Base-by-base conservation (phyloP, 345 rosid genomes). In the Gossypium ekmanianum region DNA sequence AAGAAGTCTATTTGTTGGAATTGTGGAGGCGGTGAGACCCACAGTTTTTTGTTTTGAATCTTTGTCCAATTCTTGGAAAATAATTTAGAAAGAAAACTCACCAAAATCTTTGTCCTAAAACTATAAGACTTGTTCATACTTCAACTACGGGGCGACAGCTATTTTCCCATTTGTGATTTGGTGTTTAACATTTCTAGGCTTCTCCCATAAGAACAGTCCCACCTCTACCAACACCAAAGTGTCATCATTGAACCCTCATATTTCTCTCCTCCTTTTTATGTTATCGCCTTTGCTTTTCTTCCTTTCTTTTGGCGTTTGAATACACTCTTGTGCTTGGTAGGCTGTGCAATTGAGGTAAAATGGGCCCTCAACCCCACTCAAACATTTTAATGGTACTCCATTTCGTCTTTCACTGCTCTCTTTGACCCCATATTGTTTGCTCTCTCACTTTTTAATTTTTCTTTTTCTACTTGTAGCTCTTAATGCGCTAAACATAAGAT, bases 301-400 rank as follows among this genome's bases (percentile, higher is more conserved):
- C 22, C 54, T 58, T 44, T 72, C 59, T 72, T 76, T 75, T 48
- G 24, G 24, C 50, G 22, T n/a, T 68, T 55, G 67, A 71, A 81
- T 58, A 71, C 75, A 61, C 68, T 75, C 79, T 83, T 67, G 77
- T 76, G 84, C 85, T 86, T 84, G 88, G 87, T 84, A 78, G 81
- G 86, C 82, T 85, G 85, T 82, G 87, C 85, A 81, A 75, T 72
- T 77, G 84, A 81, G 51, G 52, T 20, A 9, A 76, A 62, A 81
- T 85, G 89, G 90, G 89, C 87, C 92, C 87, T 85, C 22, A 71
- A 77, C 79, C 84, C 87, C 91, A 85, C 93, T 82, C 66, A 82
- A 81, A 78, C 71, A 76, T 73, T 74, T 69, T 76, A 62, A 78
- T 69, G 41, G 76, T 77, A 73, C 85, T 84, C 78, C 74, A 59